Evolutionary conservation across 768 basidiomycete species (phyloP), one percentile per base, ranked within the genome.

Genomic region (Tricholoma matsutake): DNA sequence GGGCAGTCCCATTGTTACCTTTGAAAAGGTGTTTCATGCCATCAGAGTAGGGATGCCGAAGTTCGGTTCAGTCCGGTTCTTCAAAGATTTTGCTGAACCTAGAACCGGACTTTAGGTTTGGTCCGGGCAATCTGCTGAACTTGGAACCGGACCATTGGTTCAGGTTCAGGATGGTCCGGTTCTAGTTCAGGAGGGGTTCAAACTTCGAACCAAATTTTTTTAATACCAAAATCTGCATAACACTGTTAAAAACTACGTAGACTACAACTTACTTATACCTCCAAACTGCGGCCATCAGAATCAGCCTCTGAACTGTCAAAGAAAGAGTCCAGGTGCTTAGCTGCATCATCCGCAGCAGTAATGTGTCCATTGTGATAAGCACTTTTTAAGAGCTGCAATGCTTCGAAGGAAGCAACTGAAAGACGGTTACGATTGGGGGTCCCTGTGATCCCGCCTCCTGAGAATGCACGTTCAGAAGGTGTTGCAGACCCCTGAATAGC

Each of bases 391-490:
- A 66, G 49, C 34, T 64, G 65, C 11, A 66, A 59, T 14, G 58
- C 63, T 54, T 62, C 55, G 28, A 66, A 64, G 8, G 56, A 45
- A 20, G 63, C 54, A 18, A 53, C 47, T 1, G 58, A 32, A 49
- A 65, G 59, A 55, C 41, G 52, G 54, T 63, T 65, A 8, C 57
- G 55, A 35, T 37, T 59, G 29, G 54, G 28, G 16, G 62, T 65
- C n/a, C 41, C 61, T 18, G 72, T 73, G 22, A 75, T 63, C 4
- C 67, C 69, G 20, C 62, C 72, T 37, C 62, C 60, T 8, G 72
- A 73, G 62, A 76, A 76, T 14, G 71, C 70, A 18, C 63, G 60
- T 54, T 76, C 73, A 59, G 22, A 25, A 25, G 22, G 3, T 25
- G 22, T 25, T 25, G 22, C 22, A 25, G 22, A 25, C 22, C 22